These are phyloP conservation scores for Penicillium sp. DNA, from an alignment of 2,329 filamentous ascomycete species.

Conservation along the genomic window DNA sequence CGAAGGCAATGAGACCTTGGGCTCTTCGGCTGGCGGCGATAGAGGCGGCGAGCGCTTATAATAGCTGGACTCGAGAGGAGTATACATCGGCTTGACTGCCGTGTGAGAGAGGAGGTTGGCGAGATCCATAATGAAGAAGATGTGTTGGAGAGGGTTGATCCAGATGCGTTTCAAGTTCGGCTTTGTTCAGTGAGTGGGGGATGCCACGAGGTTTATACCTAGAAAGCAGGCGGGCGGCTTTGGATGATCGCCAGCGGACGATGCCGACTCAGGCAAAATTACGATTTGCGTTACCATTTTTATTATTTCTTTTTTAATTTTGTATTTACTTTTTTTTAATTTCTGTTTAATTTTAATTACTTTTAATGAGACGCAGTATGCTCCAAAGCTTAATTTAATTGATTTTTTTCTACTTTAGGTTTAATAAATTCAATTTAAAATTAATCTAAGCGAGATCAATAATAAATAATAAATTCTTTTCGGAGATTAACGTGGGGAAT, in stretches of 20 bases:
- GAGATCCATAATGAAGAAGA: slow-evolving; percentile 33
- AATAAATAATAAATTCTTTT: slow-evolving; percentile 4
- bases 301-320: not conserved
- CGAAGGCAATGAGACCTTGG: slow-evolving; percentile 83
- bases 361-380: slow-evolving; percentile 20
- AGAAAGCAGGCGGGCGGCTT: slow-evolving; percentile 6
- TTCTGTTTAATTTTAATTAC: not conserved
- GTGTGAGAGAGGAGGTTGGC: slow-evolving; percentile 32
- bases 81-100: slow-evolving; percentile 24
- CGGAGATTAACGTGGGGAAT: slow-evolving; percentile 22
- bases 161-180: slow-evolving; percentile 6
- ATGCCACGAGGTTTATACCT: slow-evolving; percentile 25
- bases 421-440: not conserved
- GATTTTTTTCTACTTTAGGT: slow-evolving; percentile 1
- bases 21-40: slow-evolving; percentile 44
- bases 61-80: slow-evolving; percentile 21
- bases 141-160: not conserved
- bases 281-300: slow-evolving; percentile 11
- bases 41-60: slow-evolving; percentile 34
- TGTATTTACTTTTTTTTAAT: not conserved
- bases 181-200: slow-evolving; percentile 8
- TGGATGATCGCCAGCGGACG: slow-evolving; percentile 23
- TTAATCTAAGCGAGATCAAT: not conserved
- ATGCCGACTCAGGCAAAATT: slow-evolving; percentile 17
- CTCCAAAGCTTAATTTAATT: slow-evolving; percentile 30